A percentile compares a stretch with the other conserved stretches of the same genome.
Conservation (phyloP, 345 rosid genomes). For the Erysimum cheiranthoides region DNA sequence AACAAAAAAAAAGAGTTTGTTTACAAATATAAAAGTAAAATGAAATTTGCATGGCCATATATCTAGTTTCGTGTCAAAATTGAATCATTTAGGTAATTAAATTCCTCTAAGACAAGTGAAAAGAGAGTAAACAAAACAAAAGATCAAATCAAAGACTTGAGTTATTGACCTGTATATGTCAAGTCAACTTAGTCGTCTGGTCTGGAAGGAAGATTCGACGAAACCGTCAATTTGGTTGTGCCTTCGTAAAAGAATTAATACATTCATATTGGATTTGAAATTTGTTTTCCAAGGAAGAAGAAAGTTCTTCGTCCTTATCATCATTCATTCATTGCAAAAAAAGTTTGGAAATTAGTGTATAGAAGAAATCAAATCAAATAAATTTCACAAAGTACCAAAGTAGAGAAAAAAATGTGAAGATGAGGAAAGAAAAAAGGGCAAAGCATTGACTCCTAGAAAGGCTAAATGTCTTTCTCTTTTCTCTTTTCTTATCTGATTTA, state of each 20-base stretch:
- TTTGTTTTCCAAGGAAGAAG: not conserved
- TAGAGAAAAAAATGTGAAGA: conserved; percentile 14
- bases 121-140: not conserved
- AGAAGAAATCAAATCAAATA: conserved; percentile 27
- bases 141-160: not conserved
- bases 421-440: conserved; percentile 19
- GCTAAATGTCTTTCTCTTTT: conserved; percentile 28
- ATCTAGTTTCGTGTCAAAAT: not conserved
- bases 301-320: conserved; percentile 40
- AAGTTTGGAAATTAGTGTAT: conserved; percentile 37
- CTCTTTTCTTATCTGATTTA: conserved; percentile 12
- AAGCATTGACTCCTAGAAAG: conserved; percentile 42
- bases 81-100: not conserved
- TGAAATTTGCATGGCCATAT: no score
- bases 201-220: conserved; percentile 38
- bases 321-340: conserved; percentile 36
- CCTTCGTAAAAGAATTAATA: not conserved
- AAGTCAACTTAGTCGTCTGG: conserved; percentile 31
- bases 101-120: no score
- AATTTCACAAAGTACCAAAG: conserved; percentile 34
- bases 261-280: conserved; percentile 16
- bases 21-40: no score
- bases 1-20: no score
- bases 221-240: conserved; percentile 25
- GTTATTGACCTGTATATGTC: conserved; percentile 5